These are phyloP conservation scores for Blastobotrys terrestris DNA, from an alignment of 805 yeast genomes.

Conservation along the genomic window DNA sequence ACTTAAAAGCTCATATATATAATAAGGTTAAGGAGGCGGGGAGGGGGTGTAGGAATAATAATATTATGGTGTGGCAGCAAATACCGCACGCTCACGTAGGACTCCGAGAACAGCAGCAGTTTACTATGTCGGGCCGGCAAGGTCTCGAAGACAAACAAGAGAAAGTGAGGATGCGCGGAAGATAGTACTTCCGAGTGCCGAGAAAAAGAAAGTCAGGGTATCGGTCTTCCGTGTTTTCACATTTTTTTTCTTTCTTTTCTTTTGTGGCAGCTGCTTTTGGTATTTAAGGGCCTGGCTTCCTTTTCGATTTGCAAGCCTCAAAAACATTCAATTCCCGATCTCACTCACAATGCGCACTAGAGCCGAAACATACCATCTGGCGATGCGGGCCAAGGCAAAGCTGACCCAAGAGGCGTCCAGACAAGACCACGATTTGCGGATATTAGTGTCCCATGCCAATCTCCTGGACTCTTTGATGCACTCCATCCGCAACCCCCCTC, in stretches of 20 bases:
- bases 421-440: conserved; percentile 50
- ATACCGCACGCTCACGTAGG: no score
- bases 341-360: conserved; percentile 5
- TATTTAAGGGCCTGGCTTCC: neutral
- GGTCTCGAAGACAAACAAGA: no score
- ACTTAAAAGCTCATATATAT: no score
- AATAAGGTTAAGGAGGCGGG: no score
- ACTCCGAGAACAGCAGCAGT: no score
- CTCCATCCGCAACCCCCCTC: conserved; percentile 20
- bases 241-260: neutral
- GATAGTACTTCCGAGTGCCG: neutral
- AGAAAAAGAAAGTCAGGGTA: neutral
- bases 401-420: conserved; percentile 56
- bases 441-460: conserved; percentile 64
- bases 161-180: neutral
- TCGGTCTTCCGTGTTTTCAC: neutral
- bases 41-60: no score
- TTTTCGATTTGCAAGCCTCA: no score
- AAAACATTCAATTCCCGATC: no score
- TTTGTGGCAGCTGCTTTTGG: neutral
- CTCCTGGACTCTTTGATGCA: conserved; percentile 62
- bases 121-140: no score
- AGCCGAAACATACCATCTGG: conserved; percentile 49
- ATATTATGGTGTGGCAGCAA: no score
- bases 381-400: conserved; percentile 58